Percentiles rank a stretch among this genome's conserved stretches.
Evolutionary conservation across 345 rosid genomes (phyloP).

Genomic region (Salix caprea): DNA sequence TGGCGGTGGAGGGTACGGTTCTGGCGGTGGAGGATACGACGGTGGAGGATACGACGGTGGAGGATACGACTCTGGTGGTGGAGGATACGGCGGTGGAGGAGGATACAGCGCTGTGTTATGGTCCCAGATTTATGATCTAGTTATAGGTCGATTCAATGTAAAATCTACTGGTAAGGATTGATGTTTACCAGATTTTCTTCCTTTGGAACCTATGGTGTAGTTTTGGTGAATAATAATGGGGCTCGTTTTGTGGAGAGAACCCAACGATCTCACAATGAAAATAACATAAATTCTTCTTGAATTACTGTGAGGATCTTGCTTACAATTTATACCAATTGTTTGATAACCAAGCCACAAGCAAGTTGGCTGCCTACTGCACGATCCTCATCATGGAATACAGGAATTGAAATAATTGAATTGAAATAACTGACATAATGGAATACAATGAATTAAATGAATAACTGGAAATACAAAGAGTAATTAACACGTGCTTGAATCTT

Average conservation of each 20-base stretch:
- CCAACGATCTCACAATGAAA: not conserved
- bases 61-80: not conserved
- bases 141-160: too few species aligned
- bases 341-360: not conserved
- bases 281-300: not conserved
- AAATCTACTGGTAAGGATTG: too few species aligned
- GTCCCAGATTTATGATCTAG: too few species aligned
- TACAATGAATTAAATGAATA: too few species aligned
- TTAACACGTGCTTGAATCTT: too few species aligned
- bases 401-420: too few species aligned
- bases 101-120: not conserved
- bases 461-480: too few species aligned
- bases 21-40: not conserved
- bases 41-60: slow-evolving; percentile 17
- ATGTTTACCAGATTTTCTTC: too few species aligned
- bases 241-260: not conserved
- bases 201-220: too few species aligned
- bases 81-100: slow-evolving; percentile 11
- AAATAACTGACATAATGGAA: too few species aligned
- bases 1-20: slow-evolving; percentile 14
- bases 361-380: rapidly evolving
- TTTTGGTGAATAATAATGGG: not conserved
- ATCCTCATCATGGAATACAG: not conserved
- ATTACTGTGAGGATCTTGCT: not conserved
- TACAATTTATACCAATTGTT: not conserved